A percentile compares a stretch with the other conserved stretches of the same genome.
These are phyloP conservation scores for Bruguiera gymnorhiza DNA, from an alignment of 345 rosid genomes.

Conservation along the genomic window DNA sequence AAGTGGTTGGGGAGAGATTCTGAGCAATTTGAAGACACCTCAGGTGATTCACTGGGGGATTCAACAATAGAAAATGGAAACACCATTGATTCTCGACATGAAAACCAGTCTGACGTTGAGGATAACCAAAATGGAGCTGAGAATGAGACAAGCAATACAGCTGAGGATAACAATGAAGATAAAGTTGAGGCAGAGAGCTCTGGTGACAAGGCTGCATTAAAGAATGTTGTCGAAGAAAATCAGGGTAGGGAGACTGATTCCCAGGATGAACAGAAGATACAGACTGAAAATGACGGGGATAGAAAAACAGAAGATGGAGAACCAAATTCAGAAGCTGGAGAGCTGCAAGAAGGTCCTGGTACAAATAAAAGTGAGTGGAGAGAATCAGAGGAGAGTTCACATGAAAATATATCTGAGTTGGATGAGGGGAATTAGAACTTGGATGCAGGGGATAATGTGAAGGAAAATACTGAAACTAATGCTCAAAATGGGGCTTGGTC, in stretches of 20 bases:
- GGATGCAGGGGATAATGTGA: conserved; percentile 25
- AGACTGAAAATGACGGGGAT: conserved; percentile 25
- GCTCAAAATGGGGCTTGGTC: conserved; percentile 71
- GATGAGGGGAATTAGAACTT: conserved; percentile 23
- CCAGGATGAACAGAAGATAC: conserved; percentile 30
- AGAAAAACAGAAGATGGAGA: conserved; percentile 26
- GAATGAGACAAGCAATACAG: conserved; percentile 8
- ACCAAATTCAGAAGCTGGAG: background rate
- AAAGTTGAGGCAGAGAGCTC: conserved; percentile 13
- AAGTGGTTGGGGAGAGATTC: background rate
- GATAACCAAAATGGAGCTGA: conserved; percentile 21
- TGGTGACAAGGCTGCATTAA: conserved; percentile 22
- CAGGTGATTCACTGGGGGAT: background rate
- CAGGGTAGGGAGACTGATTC: conserved; percentile 21
- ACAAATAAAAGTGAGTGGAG: conserved; percentile 27
- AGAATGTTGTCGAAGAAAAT: conserved; percentile 14
- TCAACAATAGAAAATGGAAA: background rate
- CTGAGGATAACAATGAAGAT: conserved; percentile 11
- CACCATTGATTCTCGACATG: conserved; percentile 3
- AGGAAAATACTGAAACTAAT: conserved; percentile 43
- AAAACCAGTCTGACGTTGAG: conserved; percentile 9
- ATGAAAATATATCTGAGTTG: conserved; percentile 14
- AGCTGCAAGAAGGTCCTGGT: conserved; percentile 8
- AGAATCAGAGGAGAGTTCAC: conserved; percentile 26
- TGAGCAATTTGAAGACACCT: conserved; percentile 1